phyloP scores from a whole-genome alignment of 2,329 filamentous ascomycete species.

The Fusarium marasasianum region DNA sequence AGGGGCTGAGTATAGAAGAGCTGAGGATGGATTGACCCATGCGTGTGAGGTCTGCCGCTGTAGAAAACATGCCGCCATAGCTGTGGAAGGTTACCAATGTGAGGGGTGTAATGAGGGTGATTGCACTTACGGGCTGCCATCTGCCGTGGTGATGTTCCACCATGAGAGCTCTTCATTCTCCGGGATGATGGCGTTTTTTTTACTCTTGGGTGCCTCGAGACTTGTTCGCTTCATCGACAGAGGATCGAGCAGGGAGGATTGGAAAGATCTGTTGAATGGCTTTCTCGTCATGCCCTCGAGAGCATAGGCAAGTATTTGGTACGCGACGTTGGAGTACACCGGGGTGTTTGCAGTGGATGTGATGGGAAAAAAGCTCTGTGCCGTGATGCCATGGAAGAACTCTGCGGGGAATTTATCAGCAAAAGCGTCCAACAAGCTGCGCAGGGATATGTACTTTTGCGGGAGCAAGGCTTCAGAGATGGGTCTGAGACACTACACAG shows the following conservation, averaged over 20 bases:
- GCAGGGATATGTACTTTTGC: not conserved
- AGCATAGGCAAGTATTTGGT: constrained; percentile 13
- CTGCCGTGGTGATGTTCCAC: not conserved
- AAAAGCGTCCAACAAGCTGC: fast-evolving
- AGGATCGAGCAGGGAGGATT: not conserved
- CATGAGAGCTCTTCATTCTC: not conserved
- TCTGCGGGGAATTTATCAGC: not conserved
- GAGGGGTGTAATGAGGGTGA: fast-evolving
- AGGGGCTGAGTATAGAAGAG: not conserved
- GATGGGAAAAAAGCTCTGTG: not conserved
- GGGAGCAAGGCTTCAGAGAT: not conserved
- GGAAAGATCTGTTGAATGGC: not conserved
- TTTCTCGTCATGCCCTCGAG: constrained; percentile 4
- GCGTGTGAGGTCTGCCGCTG: not conserved
- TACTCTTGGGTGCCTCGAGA: not conserved
- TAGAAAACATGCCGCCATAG: constrained; percentile 13
- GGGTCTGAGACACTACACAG: not conserved
- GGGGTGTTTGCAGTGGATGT: constrained; percentile 2
- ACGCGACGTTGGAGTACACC: constrained; percentile 6
- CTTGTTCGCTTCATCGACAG: not conserved
- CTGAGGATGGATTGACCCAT: constrained; percentile 10
- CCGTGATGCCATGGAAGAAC: not conserved
- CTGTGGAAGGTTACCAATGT: not conserved
- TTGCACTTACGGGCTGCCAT: not conserved
- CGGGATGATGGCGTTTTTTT: not conserved